phyloP scores from a whole-genome alignment of 352 stramenopile genomes.

The Globisporangium barbulae region DNA sequence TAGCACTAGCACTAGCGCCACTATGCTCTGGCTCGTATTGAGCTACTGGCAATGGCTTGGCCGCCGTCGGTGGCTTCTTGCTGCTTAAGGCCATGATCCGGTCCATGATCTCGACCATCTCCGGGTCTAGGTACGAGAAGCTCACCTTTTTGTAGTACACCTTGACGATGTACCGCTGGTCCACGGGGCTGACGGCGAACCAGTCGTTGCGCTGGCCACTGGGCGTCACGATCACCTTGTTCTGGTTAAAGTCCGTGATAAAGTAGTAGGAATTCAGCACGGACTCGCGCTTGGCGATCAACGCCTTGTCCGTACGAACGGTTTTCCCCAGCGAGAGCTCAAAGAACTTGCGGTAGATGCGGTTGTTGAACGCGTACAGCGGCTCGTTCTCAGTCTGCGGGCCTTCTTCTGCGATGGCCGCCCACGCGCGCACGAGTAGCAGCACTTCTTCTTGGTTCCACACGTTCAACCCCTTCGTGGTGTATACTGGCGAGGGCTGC shows the following conservation, averaged over 20 bases:
- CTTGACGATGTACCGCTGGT: conserved; percentile 17
- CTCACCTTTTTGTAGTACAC: conserved; percentile 16
- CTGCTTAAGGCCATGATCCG: conserved; percentile 3
- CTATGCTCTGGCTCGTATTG: background rate
- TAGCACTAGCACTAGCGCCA: background rate
- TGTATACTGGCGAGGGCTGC: conserved; percentile 9
- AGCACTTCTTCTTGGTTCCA: conserved; percentile 17
- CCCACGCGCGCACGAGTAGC: conserved; percentile 11
- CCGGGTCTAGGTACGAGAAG: conserved; percentile 15
- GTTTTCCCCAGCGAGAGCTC: conserved; percentile 7
- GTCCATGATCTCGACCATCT: conserved; percentile 10
- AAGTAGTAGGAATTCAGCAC: conserved; percentile 17
- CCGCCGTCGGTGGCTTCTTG: background rate
- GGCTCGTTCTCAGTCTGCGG: conserved; percentile 13
- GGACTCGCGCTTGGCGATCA: conserved; percentile 17
- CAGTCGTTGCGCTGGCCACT: conserved; percentile 4
- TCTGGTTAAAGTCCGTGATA: conserved; percentile 15
- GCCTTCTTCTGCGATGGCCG: background rate
- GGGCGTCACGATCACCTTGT: conserved; percentile 3
- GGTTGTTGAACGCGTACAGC: conserved; percentile 14
- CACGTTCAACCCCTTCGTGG: conserved; percentile 11
- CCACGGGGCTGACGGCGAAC: conserved; percentile 8
- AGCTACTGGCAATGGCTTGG: background rate
- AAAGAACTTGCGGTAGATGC: conserved; percentile 18
- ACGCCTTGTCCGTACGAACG: conserved; percentile 13